Base-by-base conservation (phyloP, 305 asterid species). In the Solanum aculeatissimum region DNA sequence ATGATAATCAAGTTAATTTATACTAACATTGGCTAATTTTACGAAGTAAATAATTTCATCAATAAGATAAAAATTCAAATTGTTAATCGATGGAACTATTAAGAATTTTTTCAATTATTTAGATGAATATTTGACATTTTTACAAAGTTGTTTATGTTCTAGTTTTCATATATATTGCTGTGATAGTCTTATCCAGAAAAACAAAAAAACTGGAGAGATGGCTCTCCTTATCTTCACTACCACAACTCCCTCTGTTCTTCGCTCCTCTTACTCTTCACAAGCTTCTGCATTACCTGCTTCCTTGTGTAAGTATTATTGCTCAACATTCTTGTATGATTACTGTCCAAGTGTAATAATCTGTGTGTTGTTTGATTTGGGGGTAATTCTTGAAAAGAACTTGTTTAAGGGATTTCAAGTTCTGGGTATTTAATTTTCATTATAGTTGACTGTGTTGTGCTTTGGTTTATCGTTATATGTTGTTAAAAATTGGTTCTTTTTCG, bases 171-270 rank as follows among this genome's bases (percentile, higher is more conserved):
- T 60, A 54, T 18, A 9, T 23, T 27, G 32, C 16, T 23, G 58
- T 62, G 32, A 13, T 82, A 45, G 3, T 51, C 19, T 83, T 83
- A 83, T 83, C 85, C 71, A 82, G 3, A 60, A 66, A 60, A 66
- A 63, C 19, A 29, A 63, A 42, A 62, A 60, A 16, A 13, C 62
- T 9, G 69, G 71, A 71, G 70, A 15, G 7, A 83, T 83, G 85
- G 58, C 85, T 83, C 70, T 83, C 81, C 85, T 83, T 55, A 40
- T 83, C 81, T 83, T 83, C 60, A 70, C 25, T 78, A 27, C 85
- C 0, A 63, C 79, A 45, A 57, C 85, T 49, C 63, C 85, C 81
- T 40, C 65, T n/a, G 57, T 43, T 70, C 53, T 32, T 54, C 58
- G 70, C 45, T 83, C 58, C 0, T n/a, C 62, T 25, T 53, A 82